Evolutionary conservation across 257 asterid genomes (phyloP), one percentile per base, ranked within the genome.

Genomic region (Solanum pinnatisectum): DNA sequence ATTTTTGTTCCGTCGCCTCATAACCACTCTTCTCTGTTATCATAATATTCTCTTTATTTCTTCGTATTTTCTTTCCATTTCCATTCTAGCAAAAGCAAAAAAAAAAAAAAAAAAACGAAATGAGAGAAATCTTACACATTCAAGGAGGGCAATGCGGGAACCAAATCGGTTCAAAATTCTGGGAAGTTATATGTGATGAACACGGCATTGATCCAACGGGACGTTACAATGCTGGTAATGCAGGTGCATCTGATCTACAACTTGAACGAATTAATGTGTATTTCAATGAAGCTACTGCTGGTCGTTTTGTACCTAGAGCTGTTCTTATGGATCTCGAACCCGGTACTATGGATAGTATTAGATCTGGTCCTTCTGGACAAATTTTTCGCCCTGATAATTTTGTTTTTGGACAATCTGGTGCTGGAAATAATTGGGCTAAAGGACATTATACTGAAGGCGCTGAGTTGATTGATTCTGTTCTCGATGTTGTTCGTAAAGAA

Each of bases 121-220:
- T 84, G 87, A 84, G 87, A 84, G 87, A 84, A 67, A 84, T 84
- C 74, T 84, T 84, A 63, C 87, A 84, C 87, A 84, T 84, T 63
- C 87, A 84, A 40, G 87, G 87, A 23, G 87, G 87, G 20, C 87
- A 84, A 84, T 84, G 87, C 14, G 87, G 87, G 5, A 84, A 84
- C 27, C 87, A 84, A 84, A 84, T 84, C 36, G 87, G 87, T 68
- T 84, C 87, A 16, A 84, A 84, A 84, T 84, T 84, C 79, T 84
- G 87, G 87, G 79, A 84, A 22, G 87, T 84, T 6, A 65, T 84
- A 25, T 84, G 87, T 27, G 78, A 14, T 6, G 87, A 84, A 68
- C 87, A 84, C 32, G 74, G 74, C 10, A 40, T 84, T 22, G 87
- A 84, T 67, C 76, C 60, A 18, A 63, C 87, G 1, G 87, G 87